Evolutionary conservation across 257 asterid genomes (phyloP).

Genomic region (Solanum sitiens): DNA sequence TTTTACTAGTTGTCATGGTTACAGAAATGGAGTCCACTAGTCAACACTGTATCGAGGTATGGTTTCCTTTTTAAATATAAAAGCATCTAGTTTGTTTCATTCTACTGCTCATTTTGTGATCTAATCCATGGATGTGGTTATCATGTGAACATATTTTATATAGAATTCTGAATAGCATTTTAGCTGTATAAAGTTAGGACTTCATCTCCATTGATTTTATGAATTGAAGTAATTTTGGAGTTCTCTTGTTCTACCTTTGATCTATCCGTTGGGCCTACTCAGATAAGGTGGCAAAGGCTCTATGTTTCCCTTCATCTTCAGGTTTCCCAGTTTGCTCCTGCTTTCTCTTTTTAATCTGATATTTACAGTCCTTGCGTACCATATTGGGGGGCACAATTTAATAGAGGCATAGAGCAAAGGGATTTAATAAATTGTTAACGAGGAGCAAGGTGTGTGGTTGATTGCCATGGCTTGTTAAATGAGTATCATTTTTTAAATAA

Average conservation of each 20-base stretch:
- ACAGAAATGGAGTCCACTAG: not conserved
- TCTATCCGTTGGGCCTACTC: not conserved
- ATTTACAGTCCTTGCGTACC: not conserved
- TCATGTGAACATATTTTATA: not conserved
- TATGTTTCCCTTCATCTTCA: not conserved
- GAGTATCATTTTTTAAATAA: not conserved
- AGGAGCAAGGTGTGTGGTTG: not conserved
- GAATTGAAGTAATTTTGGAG: not conserved
- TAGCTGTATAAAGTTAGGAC: not conserved
- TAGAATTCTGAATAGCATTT: not conserved
- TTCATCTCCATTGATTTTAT: not conserved
- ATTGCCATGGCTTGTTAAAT: not conserved
- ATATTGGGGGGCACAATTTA: not conserved
- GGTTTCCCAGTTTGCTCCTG: not conserved
- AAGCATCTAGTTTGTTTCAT: not conserved
- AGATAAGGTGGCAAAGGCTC: not conserved
- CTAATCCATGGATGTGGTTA: not conserved
- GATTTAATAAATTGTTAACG: not conserved
- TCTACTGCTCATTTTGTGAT: not conserved
- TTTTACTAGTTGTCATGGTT: constrained; percentile 31
- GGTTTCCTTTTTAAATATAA: not conserved
- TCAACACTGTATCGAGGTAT: not conserved
- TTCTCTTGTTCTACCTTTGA: not conserved
- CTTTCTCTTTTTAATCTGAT: not conserved
- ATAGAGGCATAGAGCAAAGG: not conserved